These are phyloP conservation scores for Acacia acuminata DNA, from an alignment of 306 rosid species.

Conservation along the genomic window DNA sequence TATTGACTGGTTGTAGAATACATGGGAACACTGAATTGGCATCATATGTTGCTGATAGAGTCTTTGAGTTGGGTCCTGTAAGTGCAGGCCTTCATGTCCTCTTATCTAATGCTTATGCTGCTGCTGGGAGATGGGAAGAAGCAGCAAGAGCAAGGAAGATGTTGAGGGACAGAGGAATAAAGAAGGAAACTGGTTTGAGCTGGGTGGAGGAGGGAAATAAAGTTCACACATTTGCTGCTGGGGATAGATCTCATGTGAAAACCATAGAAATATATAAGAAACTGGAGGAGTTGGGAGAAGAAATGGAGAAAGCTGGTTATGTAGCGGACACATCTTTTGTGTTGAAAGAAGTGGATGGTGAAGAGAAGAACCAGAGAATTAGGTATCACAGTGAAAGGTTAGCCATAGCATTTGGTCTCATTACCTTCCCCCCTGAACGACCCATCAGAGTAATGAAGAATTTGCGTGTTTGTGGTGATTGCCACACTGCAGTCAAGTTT, in stretches of 20 bases:
- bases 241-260: constrained; percentile 65
- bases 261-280: constrained; percentile 67
- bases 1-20: constrained; percentile 79
- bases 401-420: constrained; percentile 82
- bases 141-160: constrained; percentile 77
- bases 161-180: constrained; percentile 69
- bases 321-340: constrained; percentile 88
- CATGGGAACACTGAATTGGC: constrained; percentile 78
- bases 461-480: constrained; percentile 92
- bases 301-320: constrained; percentile 77
- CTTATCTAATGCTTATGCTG: constrained; percentile 81
- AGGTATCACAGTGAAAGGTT: constrained; percentile 86
- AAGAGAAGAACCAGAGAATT: constrained; percentile 63
- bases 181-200: constrained; percentile 88
- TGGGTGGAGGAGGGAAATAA: constrained; percentile 88
- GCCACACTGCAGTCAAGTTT: constrained; percentile 80
- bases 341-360: constrained; percentile 69
- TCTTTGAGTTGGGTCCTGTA: constrained; percentile 48
- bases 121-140: constrained; percentile 86
- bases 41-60: constrained; percentile 71
- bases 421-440: constrained; percentile 61
- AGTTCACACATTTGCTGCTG: constrained; percentile 74
- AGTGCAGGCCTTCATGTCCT: constrained; percentile 73
- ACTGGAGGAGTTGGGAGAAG: constrained; percentile 77
- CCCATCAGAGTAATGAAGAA: constrained; percentile 92